Base-by-base conservation (phyloP, 2,329 filamentous ascomycete genomes). In the Amphichorda felina region DNA sequence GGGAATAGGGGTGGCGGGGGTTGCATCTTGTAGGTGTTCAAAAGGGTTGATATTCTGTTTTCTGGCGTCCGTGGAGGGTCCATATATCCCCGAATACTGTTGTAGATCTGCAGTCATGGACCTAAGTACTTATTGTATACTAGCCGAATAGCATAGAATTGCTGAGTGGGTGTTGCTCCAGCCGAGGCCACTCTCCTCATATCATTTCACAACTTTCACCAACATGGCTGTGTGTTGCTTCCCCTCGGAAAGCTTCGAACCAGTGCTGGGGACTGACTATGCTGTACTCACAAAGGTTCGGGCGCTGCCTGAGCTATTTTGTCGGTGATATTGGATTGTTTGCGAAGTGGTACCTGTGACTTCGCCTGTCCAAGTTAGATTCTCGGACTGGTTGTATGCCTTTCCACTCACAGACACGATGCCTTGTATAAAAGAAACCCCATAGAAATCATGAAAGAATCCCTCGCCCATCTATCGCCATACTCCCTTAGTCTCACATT, bases 1-100 rank as follows among this genome's bases (percentile, higher is more conserved):
- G 21, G 21, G 21, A 10, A 24, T 6, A 24, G 10, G 21, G 21
- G 21, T 24, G 39, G 39, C 41, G 37, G 41, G 40, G 45, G 43
- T 40, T 47, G 57, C 53, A 59, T 60, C 21, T 50, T 40, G 48
- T 43, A 44, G 55, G 55, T 58, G 57, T 57, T 59, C 26, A 54
- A 56, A 35, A 35, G 4, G 48, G 49, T 46, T 54, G 45, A 48
- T 43, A 48, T 52, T 48, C 48, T 29, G 41, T 45, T 36, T 8
- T 24, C 43, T 44, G 50, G 51, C 46, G 53, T 56, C 48, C 42
- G 42, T 45, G 42, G 45, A 44, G 36, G 43, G 36, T 40, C 34
- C 39, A 35, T 34, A 37, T 38, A 46, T 40, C 36, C 41, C 45
- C 42, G 40, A 44, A 42, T 47, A 40, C 42, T 41, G 33, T 35